phyloP scores from a whole-genome alignment of 345 rosid genomes.

The Physaria fendleri region DNA sequence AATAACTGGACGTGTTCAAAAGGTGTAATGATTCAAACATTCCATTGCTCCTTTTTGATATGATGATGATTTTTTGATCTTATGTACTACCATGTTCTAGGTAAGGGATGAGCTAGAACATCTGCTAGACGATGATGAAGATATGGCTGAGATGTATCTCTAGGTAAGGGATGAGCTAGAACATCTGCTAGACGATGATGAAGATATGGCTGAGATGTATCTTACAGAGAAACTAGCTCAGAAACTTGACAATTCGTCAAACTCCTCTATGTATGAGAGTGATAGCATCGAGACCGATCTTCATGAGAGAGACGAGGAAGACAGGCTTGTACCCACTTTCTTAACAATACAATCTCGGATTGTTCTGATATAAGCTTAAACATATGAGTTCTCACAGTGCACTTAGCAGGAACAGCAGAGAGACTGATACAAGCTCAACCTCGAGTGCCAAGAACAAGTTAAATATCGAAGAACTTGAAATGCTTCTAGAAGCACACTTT shows the following conservation, averaged over 20 bases:
- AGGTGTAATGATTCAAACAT: conserved; percentile 35
- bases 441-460: conserved; percentile 59
- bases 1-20: conserved; percentile 65
- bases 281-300: conserved; percentile 46
- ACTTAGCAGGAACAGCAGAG: conserved; percentile 51
- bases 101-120: conserved; percentile 92
- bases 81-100: too few species aligned
- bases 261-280: conserved; percentile 50
- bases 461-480: conserved; percentile 89
- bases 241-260: conserved; percentile 59
- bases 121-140: conserved; percentile 89
- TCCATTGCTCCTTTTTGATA: background rate
- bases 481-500: conserved; percentile 96
- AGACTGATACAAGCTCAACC: conserved; percentile 56
- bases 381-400: conserved; percentile 37
- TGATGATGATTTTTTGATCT: background rate
- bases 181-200: conserved; percentile 90
- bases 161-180: conserved; percentile 94
- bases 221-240: conserved; percentile 69
- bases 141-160: conserved; percentile 98
- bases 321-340: conserved; percentile 38
- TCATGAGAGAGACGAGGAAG: conserved; percentile 43
- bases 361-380: conserved; percentile 4
- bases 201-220: conserved; percentile 99
- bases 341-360: background rate